These are phyloP conservation scores for Diophrys appendiculata DNA, from an alignment of 73 alveolate genomes.

Conservation along the genomic window DNA sequence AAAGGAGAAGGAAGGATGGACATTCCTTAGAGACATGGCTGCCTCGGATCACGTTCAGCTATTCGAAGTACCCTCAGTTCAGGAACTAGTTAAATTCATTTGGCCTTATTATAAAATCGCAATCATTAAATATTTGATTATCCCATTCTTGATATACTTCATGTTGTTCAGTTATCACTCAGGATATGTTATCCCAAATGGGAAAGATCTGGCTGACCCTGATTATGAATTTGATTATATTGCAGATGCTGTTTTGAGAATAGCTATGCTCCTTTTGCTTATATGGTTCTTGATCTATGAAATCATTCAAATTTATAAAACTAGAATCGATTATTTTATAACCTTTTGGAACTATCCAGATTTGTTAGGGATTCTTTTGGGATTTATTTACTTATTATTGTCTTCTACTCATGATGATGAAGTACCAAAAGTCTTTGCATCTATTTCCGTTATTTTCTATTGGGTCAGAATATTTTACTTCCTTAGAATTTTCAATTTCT, in stretches of 20 bases:
- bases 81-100: background rate
- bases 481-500: conserved; percentile 36
- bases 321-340: background rate
- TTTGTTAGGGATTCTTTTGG: background rate
- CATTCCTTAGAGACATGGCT: too few species aligned
- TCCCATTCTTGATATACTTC: conserved; percentile 5
- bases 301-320: background rate
- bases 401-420: too few species aligned
- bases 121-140: background rate
- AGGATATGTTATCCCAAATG: too few species aligned
- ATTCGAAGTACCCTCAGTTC: too few species aligned
- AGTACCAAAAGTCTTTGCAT: too few species aligned
- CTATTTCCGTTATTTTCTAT: conserved; percentile 37
- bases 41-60: too few species aligned
- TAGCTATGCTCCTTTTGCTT: too few species aligned
- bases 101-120: conserved; percentile 3
- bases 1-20: too few species aligned
- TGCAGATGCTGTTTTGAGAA: too few species aligned
- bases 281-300: conserved; percentile 5
- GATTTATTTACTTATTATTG: too few species aligned
- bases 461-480: conserved; percentile 51
- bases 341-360: conserved; percentile 15
- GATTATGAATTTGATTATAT: too few species aligned
- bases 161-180: background rate
- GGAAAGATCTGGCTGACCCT: too few species aligned